A percentile compares a stretch with the other conserved stretches of the same genome.
phyloP scores from a whole-genome alignment of 495 filamentous ascomycete species.

The Trichocladium antarcticum region DNA sequence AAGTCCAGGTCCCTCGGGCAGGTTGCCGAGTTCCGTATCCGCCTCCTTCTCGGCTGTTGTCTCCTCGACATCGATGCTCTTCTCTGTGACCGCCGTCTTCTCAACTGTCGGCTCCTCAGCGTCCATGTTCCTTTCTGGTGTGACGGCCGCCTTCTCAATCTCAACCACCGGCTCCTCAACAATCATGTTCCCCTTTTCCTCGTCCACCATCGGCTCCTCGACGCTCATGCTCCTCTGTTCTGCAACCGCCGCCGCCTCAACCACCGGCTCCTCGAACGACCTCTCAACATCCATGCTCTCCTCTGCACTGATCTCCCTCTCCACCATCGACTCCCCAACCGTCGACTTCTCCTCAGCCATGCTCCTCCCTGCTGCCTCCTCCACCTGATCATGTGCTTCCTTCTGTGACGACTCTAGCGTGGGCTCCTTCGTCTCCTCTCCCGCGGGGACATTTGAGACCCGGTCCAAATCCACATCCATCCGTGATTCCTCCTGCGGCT shows the following conservation, averaged over 20 bases:
- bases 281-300: background rate
- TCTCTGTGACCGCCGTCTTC: background rate
- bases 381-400: background rate
- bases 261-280: background rate
- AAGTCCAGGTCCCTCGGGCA: slow-evolving; percentile 5
- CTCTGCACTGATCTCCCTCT: background rate
- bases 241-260: background rate
- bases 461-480: background rate
- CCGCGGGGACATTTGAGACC: background rate
- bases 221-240: background rate
- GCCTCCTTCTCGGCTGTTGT: background rate
- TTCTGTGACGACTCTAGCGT: background rate
- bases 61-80: background rate
- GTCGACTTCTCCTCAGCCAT: background rate
- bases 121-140: background rate
- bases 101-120: background rate
- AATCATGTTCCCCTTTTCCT: background rate
- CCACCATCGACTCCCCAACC: background rate
- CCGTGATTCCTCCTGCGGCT: background rate
- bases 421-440: background rate
- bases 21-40: background rate
- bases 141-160: background rate
- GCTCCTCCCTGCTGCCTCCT: background rate
- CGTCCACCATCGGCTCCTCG: background rate
- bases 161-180: background rate